Conservation (phyloP, 2,329 filamentous ascomycete species). For the Calonectria pseudoreteaudii region DNA sequence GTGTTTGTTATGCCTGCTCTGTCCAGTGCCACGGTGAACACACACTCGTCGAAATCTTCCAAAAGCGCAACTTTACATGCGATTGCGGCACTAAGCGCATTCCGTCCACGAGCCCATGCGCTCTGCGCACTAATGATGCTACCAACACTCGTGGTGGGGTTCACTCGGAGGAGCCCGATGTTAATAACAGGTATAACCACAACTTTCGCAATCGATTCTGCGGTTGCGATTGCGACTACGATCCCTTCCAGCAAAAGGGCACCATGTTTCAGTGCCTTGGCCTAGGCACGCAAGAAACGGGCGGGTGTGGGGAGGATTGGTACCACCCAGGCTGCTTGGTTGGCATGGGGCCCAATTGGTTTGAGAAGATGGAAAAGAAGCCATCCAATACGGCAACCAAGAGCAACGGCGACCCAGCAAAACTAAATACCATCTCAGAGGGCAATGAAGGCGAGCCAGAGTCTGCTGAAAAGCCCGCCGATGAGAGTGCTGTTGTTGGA, state of each 20-base stretch:
- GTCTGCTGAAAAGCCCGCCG: conserved; percentile 18
- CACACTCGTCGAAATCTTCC: conserved; percentile 93
- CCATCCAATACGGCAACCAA: conserved; percentile 45
- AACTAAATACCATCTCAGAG: conserved; percentile 64
- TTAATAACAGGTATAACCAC: conserved; percentile 90
- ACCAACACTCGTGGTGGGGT: conserved; percentile 84
- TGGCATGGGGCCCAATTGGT: conserved; percentile 81
- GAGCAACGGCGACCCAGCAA: conserved; percentile 27
- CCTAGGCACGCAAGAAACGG: conserved; percentile 80
- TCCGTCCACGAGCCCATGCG: conserved; percentile 77
- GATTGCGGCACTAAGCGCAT: conserved; percentile 93
- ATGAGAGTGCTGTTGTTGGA: conserved; percentile 41
- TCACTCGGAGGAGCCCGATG: conserved; percentile 77
- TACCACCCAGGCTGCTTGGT: conserved; percentile 95
- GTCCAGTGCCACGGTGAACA: conserved; percentile 98
- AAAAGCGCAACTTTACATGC: conserved; percentile 94
- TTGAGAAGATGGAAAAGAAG: conserved; percentile 62
- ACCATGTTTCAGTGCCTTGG: conserved; percentile 99
- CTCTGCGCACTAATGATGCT: conserved; percentile 76
- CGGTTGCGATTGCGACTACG: conserved; percentile 88
- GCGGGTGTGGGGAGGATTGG: conserved; percentile 97
- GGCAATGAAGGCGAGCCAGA: conserved; percentile 52
- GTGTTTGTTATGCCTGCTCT: conserved; percentile 96
- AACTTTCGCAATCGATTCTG: conserved; percentile 96
- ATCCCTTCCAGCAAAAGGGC: conserved; percentile 88